These are phyloP conservation scores for Sarocladiaceae sp. DNA, from an alignment of 2,329 filamentous ascomycete genomes.

Conservation along the genomic window DNA sequence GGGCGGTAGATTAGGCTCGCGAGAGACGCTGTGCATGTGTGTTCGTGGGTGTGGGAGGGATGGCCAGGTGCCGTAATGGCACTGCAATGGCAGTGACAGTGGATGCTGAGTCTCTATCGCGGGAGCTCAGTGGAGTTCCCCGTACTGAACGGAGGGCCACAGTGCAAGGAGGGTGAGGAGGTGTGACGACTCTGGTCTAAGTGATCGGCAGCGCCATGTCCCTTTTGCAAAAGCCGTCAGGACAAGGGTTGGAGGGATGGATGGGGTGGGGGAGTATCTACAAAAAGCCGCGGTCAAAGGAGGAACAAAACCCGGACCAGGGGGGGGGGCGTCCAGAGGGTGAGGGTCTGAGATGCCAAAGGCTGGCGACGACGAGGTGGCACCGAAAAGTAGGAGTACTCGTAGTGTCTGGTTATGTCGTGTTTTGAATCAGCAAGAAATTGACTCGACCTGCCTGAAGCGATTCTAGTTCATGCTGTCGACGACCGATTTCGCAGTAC, in stretches of 20 bases:
- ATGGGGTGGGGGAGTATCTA: conserved; percentile 1
- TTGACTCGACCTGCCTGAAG: conserved; percentile 5
- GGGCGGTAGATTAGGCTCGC: conserved; percentile 7
- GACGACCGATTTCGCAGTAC: background rate
- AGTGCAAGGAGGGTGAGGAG: conserved; percentile 20
- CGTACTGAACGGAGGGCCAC: conserved; percentile 14
- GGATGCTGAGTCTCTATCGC: too few species aligned
- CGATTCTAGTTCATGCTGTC: background rate
- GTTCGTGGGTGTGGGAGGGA: conserved; percentile 14
- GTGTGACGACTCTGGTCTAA: conserved; percentile 47
- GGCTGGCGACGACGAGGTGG: too few species aligned
- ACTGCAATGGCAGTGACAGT: conserved; percentile 22
- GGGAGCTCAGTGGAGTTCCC: conserved; percentile 31
- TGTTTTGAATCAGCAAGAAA: background rate
- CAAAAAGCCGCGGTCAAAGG: background rate
- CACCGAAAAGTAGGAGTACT: too few species aligned
- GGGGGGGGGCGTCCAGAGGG: conserved; percentile 2
- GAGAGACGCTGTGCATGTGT: conserved; percentile 10
- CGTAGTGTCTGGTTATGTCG: background rate
- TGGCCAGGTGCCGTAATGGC: conserved; percentile 20
- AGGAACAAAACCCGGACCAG: conserved; percentile 1
- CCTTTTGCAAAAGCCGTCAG: conserved; percentile 40
- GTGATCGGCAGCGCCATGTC: conserved; percentile 50
- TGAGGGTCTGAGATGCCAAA: conserved; percentile 1
- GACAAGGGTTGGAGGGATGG: conserved; percentile 30